These are phyloP conservation scores for Fragaria vesca DNA, from an alignment of 306 rosid genomes.

Conservation along the genomic window DNA sequence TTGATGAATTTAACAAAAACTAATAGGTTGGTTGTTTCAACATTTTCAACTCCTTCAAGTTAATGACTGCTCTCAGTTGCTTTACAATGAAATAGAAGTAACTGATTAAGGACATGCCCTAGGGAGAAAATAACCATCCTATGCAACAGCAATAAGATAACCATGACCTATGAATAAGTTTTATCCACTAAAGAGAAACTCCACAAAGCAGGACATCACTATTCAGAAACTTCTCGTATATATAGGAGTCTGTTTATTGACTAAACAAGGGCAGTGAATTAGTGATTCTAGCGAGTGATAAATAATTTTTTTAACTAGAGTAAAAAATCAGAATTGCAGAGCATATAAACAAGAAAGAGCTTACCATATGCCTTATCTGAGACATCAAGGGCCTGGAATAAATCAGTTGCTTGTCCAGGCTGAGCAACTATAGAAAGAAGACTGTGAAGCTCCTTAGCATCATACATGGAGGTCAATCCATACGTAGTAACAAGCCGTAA, in stretches of 20 bases:
- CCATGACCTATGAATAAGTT: background rate
- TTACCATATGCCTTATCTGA: conserved; percentile 34
- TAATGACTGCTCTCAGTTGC: background rate
- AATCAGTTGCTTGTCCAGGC: conserved; percentile 29
- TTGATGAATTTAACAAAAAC: background rate
- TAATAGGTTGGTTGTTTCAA: background rate
- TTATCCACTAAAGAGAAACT: background rate
- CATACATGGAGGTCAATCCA: conserved; percentile 31
- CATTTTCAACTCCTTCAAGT: background rate
- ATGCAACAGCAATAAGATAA: background rate
- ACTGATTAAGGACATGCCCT: background rate
- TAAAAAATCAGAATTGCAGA: background rate
- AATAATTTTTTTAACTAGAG: background rate
- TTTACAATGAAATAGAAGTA: background rate
- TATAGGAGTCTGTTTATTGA: background rate
- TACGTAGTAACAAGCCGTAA: conserved; percentile 41
- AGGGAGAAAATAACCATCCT: too few relatives aligned
- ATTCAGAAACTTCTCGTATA: background rate
- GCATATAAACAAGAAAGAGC: conserved; percentile 1
- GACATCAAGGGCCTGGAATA: conserved; percentile 38
- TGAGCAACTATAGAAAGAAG: conserved; percentile 40
- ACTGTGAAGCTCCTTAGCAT: conserved; percentile 31
- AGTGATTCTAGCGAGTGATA: background rate
- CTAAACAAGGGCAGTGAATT: background rate
- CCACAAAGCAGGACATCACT: background rate